Conservation (phyloP, 139 green algal genomes). For the Ettlia oleoabundans region DNA sequence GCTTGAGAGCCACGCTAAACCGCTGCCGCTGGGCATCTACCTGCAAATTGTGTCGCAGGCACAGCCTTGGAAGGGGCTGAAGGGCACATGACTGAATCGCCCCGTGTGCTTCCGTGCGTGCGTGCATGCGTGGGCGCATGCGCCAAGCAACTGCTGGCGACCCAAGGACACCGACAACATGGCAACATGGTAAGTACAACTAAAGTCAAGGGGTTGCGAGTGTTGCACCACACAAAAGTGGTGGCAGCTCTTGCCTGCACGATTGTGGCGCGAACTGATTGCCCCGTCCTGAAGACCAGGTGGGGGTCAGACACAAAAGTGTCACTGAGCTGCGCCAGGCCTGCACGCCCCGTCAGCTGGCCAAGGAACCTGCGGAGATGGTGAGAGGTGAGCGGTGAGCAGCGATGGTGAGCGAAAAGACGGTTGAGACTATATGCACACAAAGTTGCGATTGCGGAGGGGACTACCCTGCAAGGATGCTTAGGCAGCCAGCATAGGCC, state of each 20-base stretch:
- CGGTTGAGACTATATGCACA: too few species aligned
- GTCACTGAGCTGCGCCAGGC: constrained; percentile 81
- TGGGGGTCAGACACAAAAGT: constrained; percentile 78
- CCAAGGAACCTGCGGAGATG: constrained; percentile 69
- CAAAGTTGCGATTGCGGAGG: too few species aligned
- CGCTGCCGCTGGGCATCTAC: constrained; percentile 45
- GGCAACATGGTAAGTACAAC: neutral
- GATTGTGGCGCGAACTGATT: constrained; percentile 76
- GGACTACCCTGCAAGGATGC: too few species aligned
- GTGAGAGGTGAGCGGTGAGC: neutral
- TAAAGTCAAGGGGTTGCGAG: neutral
- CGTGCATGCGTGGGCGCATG: neutral
- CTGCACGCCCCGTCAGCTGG: constrained; percentile 76
- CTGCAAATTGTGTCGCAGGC: neutral
- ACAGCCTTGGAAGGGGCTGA: neutral
- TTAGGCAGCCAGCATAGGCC: too few species aligned
- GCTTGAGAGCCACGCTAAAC: constrained; percentile 71
- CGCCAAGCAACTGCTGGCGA: too few species aligned
- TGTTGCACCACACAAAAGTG: too few species aligned
- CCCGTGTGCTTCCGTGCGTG: neutral
- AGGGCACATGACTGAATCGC: neutral
- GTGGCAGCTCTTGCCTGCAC: constrained; percentile 28
- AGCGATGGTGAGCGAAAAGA: neutral
- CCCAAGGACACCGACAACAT: neutral
- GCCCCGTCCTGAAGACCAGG: constrained; percentile 66